Base-by-base conservation (phyloP, 176 grass and related monocot species). In the Cenchrus fungigraminus region DNA sequence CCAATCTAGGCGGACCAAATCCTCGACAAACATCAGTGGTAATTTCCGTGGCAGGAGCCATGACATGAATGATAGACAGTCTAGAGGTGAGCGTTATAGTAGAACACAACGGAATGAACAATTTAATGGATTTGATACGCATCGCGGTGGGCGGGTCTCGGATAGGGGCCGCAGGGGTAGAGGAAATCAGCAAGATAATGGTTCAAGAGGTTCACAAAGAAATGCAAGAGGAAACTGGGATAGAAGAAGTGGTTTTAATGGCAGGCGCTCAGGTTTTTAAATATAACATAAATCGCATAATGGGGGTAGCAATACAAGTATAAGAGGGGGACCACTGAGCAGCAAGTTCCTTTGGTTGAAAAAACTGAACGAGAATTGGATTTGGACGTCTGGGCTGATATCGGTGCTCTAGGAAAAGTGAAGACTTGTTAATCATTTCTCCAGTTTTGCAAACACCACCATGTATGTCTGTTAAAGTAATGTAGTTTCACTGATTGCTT, bases 131-230 rank as follows among this genome's bases (percentile, higher is more conserved):
- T 85, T 43, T 79, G 52, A 62, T 85, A 81, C 32, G 73, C 61
- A 28, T 73, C 51, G 8, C 60, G 65, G 53, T 15, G 22, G 76
- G 15, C 14, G 6, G 32, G 40, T 37, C 60, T 78, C 73, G 45
- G 22, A 79, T 56, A 82, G 71, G 84, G 74, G 73, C 20, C 37
- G 4, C 66, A 70, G 74, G 32, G 71, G 73, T 79, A 73, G 57
- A 57, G 76, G 54, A 55, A 90, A 62, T 80, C 79, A 84, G 46
- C 60, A 60, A 65, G 40, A 59, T 62, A 57, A 83, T 78, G 63
- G 86, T 74, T 91, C 92, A 86, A 90, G 84, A 86, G 71, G 84
- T 85, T 66, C 65, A 83, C 45, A 60, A 70, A 85, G 86, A 74
- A 92, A 82, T 68, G 68, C 4, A 68, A 82, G 88, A 84, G 79